A percentile compares a stretch with the other conserved stretches of the same genome.
Evolutionary conservation across 768 basidiomycete species (phyloP).

Genomic region (Hortiboletus campestris): DNA sequence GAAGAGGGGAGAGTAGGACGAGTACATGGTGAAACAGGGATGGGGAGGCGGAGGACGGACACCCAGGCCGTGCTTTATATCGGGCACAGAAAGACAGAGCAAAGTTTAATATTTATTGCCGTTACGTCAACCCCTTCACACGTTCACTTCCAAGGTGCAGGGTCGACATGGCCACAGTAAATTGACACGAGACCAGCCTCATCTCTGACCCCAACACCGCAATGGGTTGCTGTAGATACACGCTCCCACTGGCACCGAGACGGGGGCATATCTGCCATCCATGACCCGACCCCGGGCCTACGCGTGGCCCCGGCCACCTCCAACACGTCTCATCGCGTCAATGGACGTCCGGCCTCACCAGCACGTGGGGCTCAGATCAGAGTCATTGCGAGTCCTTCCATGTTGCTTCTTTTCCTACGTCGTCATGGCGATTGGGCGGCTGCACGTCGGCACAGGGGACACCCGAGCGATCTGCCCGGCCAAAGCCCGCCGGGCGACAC

Average conservation of each 20-base stretch:
- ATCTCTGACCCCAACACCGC: conserved; percentile 8
- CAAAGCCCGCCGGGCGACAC: neutral
- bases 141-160: conserved; percentile 10
- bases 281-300: neutral
- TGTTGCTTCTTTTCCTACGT: neutral
- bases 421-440: conserved; percentile 2
- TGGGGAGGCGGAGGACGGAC: neutral
- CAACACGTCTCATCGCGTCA: neutral
- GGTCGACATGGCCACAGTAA: conserved; percentile 8
- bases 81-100: neutral
- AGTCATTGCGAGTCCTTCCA: neutral
- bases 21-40: conserved; percentile 4
- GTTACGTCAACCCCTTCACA: conserved; percentile 6
- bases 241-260: neutral
- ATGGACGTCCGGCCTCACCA: neutral
- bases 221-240: conserved; percentile 20
- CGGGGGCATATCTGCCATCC: neutral
- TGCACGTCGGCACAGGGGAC: neutral
- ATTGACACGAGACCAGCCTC: conserved; percentile 1
- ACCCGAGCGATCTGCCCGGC: neutral
- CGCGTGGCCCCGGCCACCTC: too few species aligned
- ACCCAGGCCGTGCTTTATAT: conserved; percentile 14
- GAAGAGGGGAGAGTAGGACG: conserved; percentile 60
- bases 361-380: neutral
- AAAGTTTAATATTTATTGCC: conserved; percentile 19